Percentiles rank a stretch among this genome's conserved stretches.
Evolutionary conservation across 1,139 yeast genomes (phyloP).

Genomic region (Nakaseomyces nivariensis): DNA sequence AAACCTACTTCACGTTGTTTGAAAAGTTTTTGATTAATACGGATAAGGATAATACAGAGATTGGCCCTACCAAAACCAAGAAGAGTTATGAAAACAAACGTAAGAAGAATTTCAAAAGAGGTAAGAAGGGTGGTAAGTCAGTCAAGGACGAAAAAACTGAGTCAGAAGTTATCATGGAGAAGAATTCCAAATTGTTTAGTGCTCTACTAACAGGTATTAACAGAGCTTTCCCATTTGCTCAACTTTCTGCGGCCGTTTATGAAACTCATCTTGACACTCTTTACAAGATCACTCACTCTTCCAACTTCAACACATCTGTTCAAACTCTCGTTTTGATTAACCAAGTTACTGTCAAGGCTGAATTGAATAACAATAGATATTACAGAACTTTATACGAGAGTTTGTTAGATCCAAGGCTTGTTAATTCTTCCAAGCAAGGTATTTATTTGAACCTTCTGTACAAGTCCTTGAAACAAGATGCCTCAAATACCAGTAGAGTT

Average conservation of each 20-base stretch:
- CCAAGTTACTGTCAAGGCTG: constrained; percentile 57
- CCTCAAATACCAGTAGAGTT: constrained; percentile 48
- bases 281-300: constrained; percentile 84
- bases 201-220: constrained; percentile 92
- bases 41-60: constrained; percentile 36
- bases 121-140: constrained; percentile 77
- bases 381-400: constrained; percentile 87
- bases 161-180: constrained; percentile 69
- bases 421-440: constrained; percentile 78
- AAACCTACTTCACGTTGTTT: constrained; percentile 77
- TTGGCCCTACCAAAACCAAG: constrained; percentile 26
- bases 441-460: constrained; percentile 77
- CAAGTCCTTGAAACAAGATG: constrained; percentile 72
- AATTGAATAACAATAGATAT: constrained; percentile 59
- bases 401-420: constrained; percentile 72
- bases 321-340: constrained; percentile 83
- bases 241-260: constrained; percentile 62
- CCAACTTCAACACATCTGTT: constrained; percentile 87
- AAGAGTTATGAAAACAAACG: constrained; percentile 36
- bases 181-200: constrained; percentile 73
- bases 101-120: constrained; percentile 46
- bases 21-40: constrained; percentile 70
- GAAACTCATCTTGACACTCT: constrained; percentile 73
- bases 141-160: constrained; percentile 59
- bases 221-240: constrained; percentile 91